A percentile compares a stretch with the other conserved stretches of the same genome.
Evolutionary conservation across 208 protist species (phyloP).

Genomic region (Acanthamoeba quina): DNA sequence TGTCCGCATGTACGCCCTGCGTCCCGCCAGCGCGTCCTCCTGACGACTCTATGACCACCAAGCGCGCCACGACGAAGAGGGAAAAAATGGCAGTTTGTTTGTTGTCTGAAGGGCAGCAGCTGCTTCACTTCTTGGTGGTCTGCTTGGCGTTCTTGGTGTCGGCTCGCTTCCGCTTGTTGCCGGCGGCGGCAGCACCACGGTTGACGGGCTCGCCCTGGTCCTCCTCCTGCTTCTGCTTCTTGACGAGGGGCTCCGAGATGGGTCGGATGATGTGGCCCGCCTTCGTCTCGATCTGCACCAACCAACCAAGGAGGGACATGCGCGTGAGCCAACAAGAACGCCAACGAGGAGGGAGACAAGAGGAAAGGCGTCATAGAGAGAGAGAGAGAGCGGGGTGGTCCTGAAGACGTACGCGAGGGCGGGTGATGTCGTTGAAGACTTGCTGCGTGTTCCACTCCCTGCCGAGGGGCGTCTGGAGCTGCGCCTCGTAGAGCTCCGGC

Average conservation of each 20-base stretch:
- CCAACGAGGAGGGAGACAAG: too few relatives aligned
- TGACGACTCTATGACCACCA: neutral
- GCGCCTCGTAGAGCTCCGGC: constrained; percentile 68
- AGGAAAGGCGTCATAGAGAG: too few relatives aligned
- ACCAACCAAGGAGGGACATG: neutral
- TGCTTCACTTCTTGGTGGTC: neutral
- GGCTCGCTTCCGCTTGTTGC: constrained; percentile 37
- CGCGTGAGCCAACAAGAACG: too few relatives aligned
- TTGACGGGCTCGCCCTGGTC: constrained; percentile 43
- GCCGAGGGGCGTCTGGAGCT: constrained; percentile 56
- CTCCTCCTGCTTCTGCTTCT: constrained; percentile 4
- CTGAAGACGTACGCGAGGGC: constrained; percentile 36
- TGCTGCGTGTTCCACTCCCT: constrained; percentile 71
- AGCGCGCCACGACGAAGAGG: too few relatives aligned
- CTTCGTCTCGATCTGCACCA: constrained; percentile 57
- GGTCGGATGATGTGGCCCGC: constrained; percentile 56
- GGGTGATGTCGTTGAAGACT: neutral
- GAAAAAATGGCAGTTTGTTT: neutral
- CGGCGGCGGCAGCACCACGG: neutral
- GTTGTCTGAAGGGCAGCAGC: neutral
- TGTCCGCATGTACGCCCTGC: constrained; percentile 81
- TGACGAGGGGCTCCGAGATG: neutral
- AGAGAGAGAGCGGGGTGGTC: too few relatives aligned
- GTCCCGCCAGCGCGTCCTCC: neutral
- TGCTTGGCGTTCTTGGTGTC: neutral